Base-by-base conservation (phyloP, 805 yeast genomes). In the Candida takata region DNA sequence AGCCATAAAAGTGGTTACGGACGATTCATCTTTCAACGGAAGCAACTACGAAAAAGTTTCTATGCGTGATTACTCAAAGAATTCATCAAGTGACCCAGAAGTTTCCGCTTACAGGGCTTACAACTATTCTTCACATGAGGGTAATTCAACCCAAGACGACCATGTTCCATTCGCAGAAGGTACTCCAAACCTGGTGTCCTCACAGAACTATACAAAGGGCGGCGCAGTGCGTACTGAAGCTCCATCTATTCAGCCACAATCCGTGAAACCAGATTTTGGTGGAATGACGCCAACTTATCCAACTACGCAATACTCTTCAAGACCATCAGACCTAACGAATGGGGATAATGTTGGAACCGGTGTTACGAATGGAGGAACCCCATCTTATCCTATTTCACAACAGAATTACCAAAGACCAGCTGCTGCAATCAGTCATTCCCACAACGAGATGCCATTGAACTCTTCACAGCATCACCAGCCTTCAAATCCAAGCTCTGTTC, bases 101-200 rank as follows among this genome's bases (percentile, higher is more conserved):
- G 23, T 26, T n/a, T 15, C 33, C n/a, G 37, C 35, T 4, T 42
- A 40, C 29, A 41, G 44, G 29, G 40, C 45, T 15, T 49, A 41
- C 21, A 37, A 41, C 28, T 42, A 31, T 15, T 6, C 34, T 12
- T 15, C 9, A n/a, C 31, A 29, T 13, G 17, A 17, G 10, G 14
- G 8, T n/a, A n/a, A n/a, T n/a, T n/a, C n/a, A n/a, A n/a, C n/a
- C n/a, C n/a, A n/a, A n/a, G n/a, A n/a, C n/a, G n/a, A n/a, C n/a
- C n/a, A n/a, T n/a, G n/a, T 7, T 4, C 16, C 21, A 15, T n/a
- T 12, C 14, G 6, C 30, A 8, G 56, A 53, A 15, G 55, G 55
- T 12, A 39, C 49, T 10, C 55, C 57, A 29, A 47, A 45, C 30
- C 30, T 53, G 23, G 53, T 53, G 10, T 49, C 55, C 2, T 29